Base-by-base conservation (phyloP, 75 land plant genomes). In the Pseudotsuga menziesii region DNA sequence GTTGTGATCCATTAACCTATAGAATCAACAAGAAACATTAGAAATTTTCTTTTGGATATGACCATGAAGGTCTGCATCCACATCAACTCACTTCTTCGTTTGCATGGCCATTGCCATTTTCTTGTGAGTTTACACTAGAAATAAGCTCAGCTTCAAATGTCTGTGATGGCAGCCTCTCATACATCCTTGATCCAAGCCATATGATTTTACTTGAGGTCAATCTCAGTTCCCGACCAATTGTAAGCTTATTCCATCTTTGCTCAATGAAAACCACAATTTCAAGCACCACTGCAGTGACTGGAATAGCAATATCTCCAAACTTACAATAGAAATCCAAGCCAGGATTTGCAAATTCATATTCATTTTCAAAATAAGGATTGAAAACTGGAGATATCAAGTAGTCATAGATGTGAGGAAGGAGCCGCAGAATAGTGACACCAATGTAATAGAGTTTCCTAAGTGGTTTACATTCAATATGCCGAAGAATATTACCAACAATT, bases 361-460 rank as follows among this genome's bases (percentile, higher is more conserved):
- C 79, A 19, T 83, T 86, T 13, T 77, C 57, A 78, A 85, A 87
- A 78, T 85, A 90, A 39, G 91, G 89, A 76, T 87, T 85, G 66
- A 79, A 72, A 58, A 81, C 59, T 6, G 92, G 88, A 29, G 85
- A 17, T 25, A 78, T 78, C 57, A 85, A 58, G 61, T 73, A 78
- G 61, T 91, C 88, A 76, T 91, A 91, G 2, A 85, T 60, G 73
- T 89, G 93, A 55, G 93, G 93, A n/a, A 91, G 81, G 61, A 91
- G 78, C 32, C 86, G 74, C 58, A 87, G 63, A 22, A 85, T 58
- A 60, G 94, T 92, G 48, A 92, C 77, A 7, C 94, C 94, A 39
- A 90, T 64, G 55, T 83, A 90, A 75, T 87, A 92, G 2, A 79
- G 41, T 20, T 79, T 84, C 54, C 85, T 78, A 12, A 91, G 81